These are phyloP conservation scores for Plasmodium ovale DNA, from an alignment of 169 alveolate species.

Conservation along the genomic window DNA sequence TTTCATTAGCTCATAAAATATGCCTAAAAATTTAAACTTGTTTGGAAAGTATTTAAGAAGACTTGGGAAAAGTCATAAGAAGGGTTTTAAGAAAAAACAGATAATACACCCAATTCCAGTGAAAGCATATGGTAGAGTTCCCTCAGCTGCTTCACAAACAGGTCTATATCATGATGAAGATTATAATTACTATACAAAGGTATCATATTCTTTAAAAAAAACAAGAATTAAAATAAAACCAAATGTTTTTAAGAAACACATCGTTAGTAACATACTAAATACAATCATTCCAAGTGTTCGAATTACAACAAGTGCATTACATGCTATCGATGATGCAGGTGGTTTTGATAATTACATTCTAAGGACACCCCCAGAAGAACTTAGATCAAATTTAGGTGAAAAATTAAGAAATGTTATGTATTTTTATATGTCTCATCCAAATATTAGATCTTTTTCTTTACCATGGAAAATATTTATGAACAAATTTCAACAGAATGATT, in stretches of 20 bases:
- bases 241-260: conserved; percentile 83
- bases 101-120: conserved; percentile 91
- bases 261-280: conserved; percentile 84
- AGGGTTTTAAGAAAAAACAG: conserved; percentile 88
- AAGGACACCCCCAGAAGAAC: conserved; percentile 91
- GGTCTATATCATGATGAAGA: conserved; percentile 92
- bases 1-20: no score
- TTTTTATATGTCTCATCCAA: conserved; percentile 81
- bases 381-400: conserved; percentile 90
- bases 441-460: conserved; percentile 64
- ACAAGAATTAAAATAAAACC: conserved; percentile 86
- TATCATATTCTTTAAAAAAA: conserved; percentile 85
- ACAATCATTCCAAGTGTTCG: conserved; percentile 86
- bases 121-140: conserved; percentile 91
- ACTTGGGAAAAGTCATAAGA: conserved; percentile 80
- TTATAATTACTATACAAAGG: conserved; percentile 87
- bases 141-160: conserved; percentile 92
- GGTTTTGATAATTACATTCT: conserved; percentile 91
- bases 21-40: conserved; percentile 83
- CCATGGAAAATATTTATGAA: conserved; percentile 86
- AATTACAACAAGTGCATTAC: conserved; percentile 89
- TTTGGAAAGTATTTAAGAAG: conserved; percentile 87
- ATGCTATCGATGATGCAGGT: conserved; percentile 91
- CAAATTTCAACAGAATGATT: conserved; percentile 79
- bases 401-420: conserved; percentile 87